phyloP scores from a whole-genome alignment of 2,329 filamentous ascomycete genomes.

The Aspergillus pseudonomiae region DNA sequence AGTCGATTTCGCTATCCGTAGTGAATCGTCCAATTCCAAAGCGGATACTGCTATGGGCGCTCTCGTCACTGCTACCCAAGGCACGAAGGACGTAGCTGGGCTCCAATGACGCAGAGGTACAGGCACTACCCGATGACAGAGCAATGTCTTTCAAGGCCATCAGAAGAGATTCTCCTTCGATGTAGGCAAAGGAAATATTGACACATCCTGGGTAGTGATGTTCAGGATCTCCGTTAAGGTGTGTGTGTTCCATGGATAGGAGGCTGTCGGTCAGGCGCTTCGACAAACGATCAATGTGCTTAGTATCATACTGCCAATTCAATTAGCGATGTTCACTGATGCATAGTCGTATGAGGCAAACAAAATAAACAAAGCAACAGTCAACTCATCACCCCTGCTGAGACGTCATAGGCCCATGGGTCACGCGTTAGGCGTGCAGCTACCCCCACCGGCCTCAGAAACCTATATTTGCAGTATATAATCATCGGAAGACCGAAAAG shows the following conservation, averaged over 20 bases:
- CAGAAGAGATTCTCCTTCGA: conserved; percentile 94
- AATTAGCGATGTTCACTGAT: conserved; percentile 11
- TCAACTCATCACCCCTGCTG: conserved; percentile 68
- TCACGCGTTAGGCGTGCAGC: conserved; percentile 38
- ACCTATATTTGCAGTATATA: conserved; percentile 71
- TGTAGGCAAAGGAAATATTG: conserved; percentile 97
- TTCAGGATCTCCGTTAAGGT: conserved; percentile 80
- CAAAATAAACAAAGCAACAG: conserved; percentile 25
- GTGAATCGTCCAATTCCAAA: conserved; percentile 98
- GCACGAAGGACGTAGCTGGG: conserved; percentile 95
- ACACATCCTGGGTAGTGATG: conserved; percentile 95
- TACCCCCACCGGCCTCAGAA: conserved; percentile 72
- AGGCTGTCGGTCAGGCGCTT: conserved; percentile 82
- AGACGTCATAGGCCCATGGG: conserved; percentile 58
- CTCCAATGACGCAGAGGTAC: conserved; percentile 94
- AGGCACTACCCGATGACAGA: conserved; percentile 92
- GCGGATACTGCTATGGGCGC: conserved; percentile 93
- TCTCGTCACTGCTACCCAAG: conserved; percentile 94
- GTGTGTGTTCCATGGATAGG: conserved; percentile 86
- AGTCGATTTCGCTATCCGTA: conserved; percentile 92
- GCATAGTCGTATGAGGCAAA: conserved; percentile 18
- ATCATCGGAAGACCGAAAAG: conserved; percentile 60
- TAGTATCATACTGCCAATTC: conserved; percentile 79
- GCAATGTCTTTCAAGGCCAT: conserved; percentile 99
- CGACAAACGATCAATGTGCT: conserved; percentile 80